A percentile compares a stretch with the other conserved stretches of the same genome.
phyloP scores from a whole-genome alignment of 176 grass and related monocot species.

The Eragrostis nindensis region DNA sequence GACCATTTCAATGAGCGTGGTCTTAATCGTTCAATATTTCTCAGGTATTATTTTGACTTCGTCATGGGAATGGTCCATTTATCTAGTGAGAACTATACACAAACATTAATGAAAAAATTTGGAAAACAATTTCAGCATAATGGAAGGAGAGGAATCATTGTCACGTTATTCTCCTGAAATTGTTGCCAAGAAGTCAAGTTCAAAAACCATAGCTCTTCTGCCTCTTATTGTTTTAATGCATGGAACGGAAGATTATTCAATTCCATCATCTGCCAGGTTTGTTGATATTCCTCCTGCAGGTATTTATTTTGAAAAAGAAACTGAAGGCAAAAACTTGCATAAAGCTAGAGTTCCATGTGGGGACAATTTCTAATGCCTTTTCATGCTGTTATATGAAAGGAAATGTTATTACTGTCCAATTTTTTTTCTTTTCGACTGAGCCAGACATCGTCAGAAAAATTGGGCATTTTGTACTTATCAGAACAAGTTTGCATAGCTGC shows the following conservation, averaged over 20 bases:
- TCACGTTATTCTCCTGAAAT: slow-evolving; percentile 85
- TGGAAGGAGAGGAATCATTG: slow-evolving; percentile 91
- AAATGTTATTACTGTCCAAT: background rate
- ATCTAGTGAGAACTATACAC: background rate
- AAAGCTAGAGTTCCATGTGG: background rate
- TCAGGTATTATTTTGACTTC: slow-evolving; percentile 67
- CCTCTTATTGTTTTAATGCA: slow-evolving; percentile 89
- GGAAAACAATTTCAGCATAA: slow-evolving; percentile 80
- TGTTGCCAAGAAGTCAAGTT: slow-evolving; percentile 60
- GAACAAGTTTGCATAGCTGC: background rate
- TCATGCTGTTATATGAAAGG: slow-evolving; percentile 10
- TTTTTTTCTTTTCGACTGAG: too few relatives aligned
- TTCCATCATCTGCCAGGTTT: slow-evolving; percentile 92
- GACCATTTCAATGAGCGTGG: slow-evolving; percentile 93
- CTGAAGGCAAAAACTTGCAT: background rate
- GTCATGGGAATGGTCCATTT: background rate
- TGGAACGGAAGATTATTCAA: slow-evolving; percentile 95
- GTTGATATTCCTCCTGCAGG: slow-evolving; percentile 33
- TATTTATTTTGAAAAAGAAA: background rate
- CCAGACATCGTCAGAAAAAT: too few relatives aligned
- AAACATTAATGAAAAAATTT: slow-evolving; percentile 1
- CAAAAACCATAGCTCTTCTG: slow-evolving; percentile 65
- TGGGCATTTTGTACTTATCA: background rate
- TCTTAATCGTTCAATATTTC: slow-evolving; percentile 80
- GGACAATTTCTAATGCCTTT: background rate